phyloP scores from a whole-genome alignment of 208 protist species.

The Phytomonas francai region DNA sequence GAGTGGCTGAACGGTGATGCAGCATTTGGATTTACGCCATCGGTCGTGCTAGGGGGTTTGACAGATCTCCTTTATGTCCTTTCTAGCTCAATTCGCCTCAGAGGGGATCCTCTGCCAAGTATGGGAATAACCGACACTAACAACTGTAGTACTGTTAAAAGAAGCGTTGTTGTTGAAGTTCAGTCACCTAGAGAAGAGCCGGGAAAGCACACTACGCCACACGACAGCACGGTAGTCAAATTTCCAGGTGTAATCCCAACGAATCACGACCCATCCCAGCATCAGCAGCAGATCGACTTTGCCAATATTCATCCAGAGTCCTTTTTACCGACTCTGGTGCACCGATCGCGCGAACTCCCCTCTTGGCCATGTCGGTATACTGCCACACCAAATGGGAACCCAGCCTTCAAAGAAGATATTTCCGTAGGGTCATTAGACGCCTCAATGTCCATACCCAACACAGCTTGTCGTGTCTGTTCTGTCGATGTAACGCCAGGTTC shows the following conservation, averaged over 20 bases:
- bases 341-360: not conserved
- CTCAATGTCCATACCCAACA: not conserved
- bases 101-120: not conserved
- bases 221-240: not conserved
- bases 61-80: slow-evolving; percentile 1
- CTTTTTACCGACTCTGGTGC: not conserved
- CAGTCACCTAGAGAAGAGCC: not conserved
- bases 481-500: not conserved
- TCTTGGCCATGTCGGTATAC: not conserved
- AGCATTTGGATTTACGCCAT: slow-evolving; percentile 5
- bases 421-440: not conserved
- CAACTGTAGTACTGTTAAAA: not conserved
- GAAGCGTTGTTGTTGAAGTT: not conserved
- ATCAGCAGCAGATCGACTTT: not conserved
- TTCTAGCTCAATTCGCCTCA: not conserved
- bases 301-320: not conserved
- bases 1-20: slow-evolving; percentile 3
- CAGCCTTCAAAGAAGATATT: not conserved
- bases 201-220: not conserved
- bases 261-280: not conserved
- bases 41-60: not conserved
- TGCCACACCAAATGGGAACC: not conserved
- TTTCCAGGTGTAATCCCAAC: not conserved
- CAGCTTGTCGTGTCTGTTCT: not conserved
- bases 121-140: not conserved